phyloP scores from a whole-genome alignment of 768 basidiomycete genomes.

The Lactifluus echinatus region DNA sequence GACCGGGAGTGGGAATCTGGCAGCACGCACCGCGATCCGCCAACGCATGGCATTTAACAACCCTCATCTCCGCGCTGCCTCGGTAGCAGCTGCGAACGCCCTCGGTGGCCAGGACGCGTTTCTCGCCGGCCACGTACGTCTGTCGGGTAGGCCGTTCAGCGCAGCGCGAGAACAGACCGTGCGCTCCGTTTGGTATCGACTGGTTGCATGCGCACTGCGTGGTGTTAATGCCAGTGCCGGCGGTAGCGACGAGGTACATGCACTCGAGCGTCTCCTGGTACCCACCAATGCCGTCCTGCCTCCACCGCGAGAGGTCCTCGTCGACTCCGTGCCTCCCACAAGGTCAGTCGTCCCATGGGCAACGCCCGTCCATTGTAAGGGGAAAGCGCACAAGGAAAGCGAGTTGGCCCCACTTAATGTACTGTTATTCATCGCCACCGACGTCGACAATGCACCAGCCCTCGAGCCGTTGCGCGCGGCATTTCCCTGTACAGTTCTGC shows the following conservation, averaged over 20 bases:
- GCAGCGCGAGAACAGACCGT: slow-evolving; percentile 34
- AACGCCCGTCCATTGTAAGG: slow-evolving; percentile 31
- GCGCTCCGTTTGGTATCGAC: slow-evolving; percentile 45
- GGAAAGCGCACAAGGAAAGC: slow-evolving; percentile 29
- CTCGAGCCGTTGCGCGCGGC: slow-evolving; percentile 39
- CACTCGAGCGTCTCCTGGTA: slow-evolving; percentile 9
- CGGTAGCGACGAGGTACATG: neutral
- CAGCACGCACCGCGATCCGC: slow-evolving; percentile 41
- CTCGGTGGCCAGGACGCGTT: slow-evolving; percentile 39
- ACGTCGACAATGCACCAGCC: slow-evolving; percentile 33
- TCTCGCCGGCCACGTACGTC: slow-evolving; percentile 56
- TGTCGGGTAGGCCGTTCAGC: slow-evolving; percentile 60
- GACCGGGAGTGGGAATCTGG: slow-evolving; percentile 31
- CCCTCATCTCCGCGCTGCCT: slow-evolving; percentile 35
- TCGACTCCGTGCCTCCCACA: slow-evolving; percentile 24
- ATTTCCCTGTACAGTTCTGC: slow-evolving; percentile 58
- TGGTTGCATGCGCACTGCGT: slow-evolving; percentile 43
- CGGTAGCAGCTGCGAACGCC: slow-evolving; percentile 29
- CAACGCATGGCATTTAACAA: slow-evolving; percentile 51
- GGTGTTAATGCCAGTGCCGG: neutral
- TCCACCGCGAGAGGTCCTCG: slow-evolving; percentile 18
- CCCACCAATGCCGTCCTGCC: slow-evolving; percentile 16
- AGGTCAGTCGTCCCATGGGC: neutral
- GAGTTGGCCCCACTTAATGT: slow-evolving; percentile 38
- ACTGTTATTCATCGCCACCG: slow-evolving; percentile 62